Percentiles rank a stretch among this genome's conserved stretches.
phyloP scores from a whole-genome alignment of 2,329 filamentous ascomycete species.

The Penicillium sp. region DNA sequence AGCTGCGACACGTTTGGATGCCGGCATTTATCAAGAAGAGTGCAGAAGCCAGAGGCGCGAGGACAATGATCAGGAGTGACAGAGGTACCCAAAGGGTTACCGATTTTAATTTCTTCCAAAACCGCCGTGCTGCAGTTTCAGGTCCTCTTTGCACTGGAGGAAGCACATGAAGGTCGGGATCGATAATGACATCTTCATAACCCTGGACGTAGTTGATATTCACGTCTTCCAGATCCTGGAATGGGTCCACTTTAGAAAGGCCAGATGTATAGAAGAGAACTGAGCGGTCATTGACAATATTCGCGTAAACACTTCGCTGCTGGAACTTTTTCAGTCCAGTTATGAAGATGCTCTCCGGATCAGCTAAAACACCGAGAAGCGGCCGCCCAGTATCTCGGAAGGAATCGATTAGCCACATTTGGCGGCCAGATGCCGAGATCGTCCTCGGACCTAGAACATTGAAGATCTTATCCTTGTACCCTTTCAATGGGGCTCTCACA shows the following conservation, averaged over 20 bases:
- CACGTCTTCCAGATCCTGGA: conserved; percentile 63
- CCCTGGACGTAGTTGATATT: conserved; percentile 72
- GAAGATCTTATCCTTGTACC: conserved; percentile 67
- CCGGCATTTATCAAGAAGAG: conserved; percentile 73
- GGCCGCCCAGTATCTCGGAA: conserved; percentile 83
- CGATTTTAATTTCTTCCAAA: conserved; percentile 36
- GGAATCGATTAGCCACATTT: conserved; percentile 82
- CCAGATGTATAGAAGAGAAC: conserved; percentile 80
- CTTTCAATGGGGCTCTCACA: conserved; percentile 68
- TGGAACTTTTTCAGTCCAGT: conserved; percentile 73
- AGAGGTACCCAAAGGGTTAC: conserved; percentile 61
- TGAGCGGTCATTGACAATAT: conserved; percentile 81
- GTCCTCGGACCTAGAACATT: conserved; percentile 82
- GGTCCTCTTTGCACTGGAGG: conserved; percentile 29
- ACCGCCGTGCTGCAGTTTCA: conserved; percentile 32
- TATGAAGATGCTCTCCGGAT: conserved; percentile 82
- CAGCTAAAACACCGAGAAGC: conserved; percentile 76
- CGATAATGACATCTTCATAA: conserved; percentile 73
- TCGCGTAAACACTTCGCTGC: conserved; percentile 75
- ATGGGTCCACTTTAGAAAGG: conserved; percentile 77
- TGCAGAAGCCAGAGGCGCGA: conserved; percentile 71
- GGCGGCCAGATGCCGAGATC: conserved; percentile 77
- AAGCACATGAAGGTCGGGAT: conserved; percentile 45
- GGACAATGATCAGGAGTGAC: conserved; percentile 62
- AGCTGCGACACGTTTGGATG: conserved; percentile 73